Conservation (phyloP, 2,329 filamentous ascomycete species). For the Colletotrichum incanum region DNA sequence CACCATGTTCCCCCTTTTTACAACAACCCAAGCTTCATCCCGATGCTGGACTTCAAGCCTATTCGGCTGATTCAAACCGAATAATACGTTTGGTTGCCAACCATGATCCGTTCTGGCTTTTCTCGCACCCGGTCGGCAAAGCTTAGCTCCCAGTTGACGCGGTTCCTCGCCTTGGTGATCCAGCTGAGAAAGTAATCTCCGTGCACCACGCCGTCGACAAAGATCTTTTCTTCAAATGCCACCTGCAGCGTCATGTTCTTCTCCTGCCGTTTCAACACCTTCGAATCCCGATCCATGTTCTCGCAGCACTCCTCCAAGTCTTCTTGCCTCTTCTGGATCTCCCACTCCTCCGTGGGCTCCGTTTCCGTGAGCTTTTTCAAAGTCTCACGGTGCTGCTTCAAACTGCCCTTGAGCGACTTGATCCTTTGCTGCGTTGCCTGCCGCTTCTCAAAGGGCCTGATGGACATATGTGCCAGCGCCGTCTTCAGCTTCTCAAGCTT, state of each 20-base stretch:
- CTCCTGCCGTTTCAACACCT: neutral
- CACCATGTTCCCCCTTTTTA: neutral
- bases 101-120: neutral
- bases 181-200: neutral
- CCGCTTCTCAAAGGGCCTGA: constrained; percentile 2
- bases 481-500: constrained; percentile 3
- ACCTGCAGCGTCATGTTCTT: neutral
- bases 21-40: neutral
- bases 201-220: neutral
- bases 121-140: neutral
- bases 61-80: neutral
- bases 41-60: neutral
- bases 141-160: constrained; percentile 2
- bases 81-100: neutral
- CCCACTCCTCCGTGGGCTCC: neutral
- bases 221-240: constrained; percentile 7
- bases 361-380: neutral
- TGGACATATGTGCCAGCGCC: neutral
- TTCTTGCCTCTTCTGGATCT: neutral
- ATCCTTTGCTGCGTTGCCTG: neutral
- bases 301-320: neutral
- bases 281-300: neutral
- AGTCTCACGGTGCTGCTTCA: neutral
- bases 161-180: constrained; percentile 9
- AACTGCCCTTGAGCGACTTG: neutral